Evolutionary conservation across 306 rosid species (phyloP), one percentile per base, ranked within the genome.

Genomic region (Trifolium repens): DNA sequence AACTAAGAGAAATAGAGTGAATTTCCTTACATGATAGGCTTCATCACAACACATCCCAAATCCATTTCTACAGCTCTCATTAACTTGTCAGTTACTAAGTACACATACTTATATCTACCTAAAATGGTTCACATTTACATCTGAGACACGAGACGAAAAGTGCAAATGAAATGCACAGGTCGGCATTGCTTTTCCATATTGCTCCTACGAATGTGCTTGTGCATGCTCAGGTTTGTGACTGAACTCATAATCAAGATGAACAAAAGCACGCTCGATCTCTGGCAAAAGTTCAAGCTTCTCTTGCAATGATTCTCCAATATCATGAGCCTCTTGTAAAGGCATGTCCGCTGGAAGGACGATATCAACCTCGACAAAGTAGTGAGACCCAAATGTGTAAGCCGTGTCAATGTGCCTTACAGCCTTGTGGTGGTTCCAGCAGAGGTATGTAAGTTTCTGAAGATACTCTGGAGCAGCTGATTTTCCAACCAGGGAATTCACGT

Each of bases 291-390:
- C 97, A 0, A 94, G 97, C 85, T 94, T 94, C 84, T 86, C 98
- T 80, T 94, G 97, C 84, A 94, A 58, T 6, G 87, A 78, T 71
- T 94, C 98, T 1, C 98, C 98, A 7, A 94, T 94, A 86, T 94
- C 98, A 34, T 94, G 98, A 30, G 98, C 98, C 79, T 86, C 91
- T 82, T 89, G 91, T 67, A 94, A 60, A 61, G 96, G 97, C 98
- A 94, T 94, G 71, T 59, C 80, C 1, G 96, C 78, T 44, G 98
- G 93, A 75, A 94, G 84, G 70, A 91, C 98, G 14, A 94, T 94
- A 80, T 94, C 98, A 62, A 94, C 98, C 88, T 94, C 98, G 2
- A 94, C 97, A 59, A 94, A 94, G 87, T 85, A 94, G 90, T 94
- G 98, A 49, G 97, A 91, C 60, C 98, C 98, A 30, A 94, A 91